These are phyloP conservation scores for Hemisphaericaspora xylofermentans DNA, from an alignment of 1,139 yeast genomes.

Conservation along the genomic window DNA sequence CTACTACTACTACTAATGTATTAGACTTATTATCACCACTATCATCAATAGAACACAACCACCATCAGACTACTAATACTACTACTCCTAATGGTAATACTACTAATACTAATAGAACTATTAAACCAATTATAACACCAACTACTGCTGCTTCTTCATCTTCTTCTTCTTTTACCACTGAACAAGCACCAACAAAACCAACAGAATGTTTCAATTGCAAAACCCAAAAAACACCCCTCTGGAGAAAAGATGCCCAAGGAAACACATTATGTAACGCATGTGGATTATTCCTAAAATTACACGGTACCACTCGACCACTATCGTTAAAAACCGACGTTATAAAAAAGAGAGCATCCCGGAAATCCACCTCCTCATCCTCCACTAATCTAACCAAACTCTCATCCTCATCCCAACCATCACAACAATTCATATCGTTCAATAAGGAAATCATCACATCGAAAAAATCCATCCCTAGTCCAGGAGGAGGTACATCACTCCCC, in stretches of 20 bases:
- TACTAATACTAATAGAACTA: background rate
- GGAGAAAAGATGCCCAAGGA: constrained; percentile 59
- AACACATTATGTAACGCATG: constrained; percentile 62
- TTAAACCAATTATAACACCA: background rate
- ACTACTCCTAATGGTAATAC: constrained; percentile 3
- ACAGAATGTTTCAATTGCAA: constrained; percentile 42
- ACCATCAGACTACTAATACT: constrained; percentile 4
- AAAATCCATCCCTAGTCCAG: constrained; percentile 6
- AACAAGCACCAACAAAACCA: constrained; percentile 7
- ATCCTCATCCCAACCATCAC: too few relatives aligned
- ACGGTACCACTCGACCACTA: constrained; percentile 58
- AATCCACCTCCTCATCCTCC: constrained; percentile 16
- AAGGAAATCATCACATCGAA: constrained; percentile 6
- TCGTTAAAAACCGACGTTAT: constrained; percentile 58
- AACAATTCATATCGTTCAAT: constrained; percentile 5
- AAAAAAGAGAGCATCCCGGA: constrained; percentile 49
- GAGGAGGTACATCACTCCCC: constrained; percentile 8
- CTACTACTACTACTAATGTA: too few relatives aligned
- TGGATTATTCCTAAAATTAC: constrained; percentile 55
- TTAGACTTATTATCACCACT: constrained; percentile 45
- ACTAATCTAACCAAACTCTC: too few relatives aligned
- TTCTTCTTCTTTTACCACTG: background rate
- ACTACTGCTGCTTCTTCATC: constrained; percentile 4
- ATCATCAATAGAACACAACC: constrained; percentile 34
- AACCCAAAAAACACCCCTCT: constrained; percentile 56